Evolutionary conservation across 495 filamentous ascomycete species (phyloP), one percentile per base, ranked within the genome.

Genomic region (Coniosporium apollinis): DNA sequence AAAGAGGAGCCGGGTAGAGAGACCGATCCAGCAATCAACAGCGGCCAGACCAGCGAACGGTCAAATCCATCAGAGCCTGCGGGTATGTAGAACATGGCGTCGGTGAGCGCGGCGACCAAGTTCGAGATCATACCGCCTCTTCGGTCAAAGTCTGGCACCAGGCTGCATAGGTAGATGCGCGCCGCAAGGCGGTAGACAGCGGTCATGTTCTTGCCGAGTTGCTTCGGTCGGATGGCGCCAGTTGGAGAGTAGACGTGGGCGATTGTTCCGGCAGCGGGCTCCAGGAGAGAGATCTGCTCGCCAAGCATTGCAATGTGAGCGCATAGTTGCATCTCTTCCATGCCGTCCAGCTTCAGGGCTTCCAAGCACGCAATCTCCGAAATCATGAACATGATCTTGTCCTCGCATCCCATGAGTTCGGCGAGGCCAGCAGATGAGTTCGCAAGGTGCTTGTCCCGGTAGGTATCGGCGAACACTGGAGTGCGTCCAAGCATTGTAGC

Each of bases 351-450:
- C 66, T 86, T 92, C 39, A 94, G 65, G 2, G 80, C 78, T 46
- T 97, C 89, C 24, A 97, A 66, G 58, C 89, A 97, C 16, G 87
- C 81, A 45, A 94, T 93, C 52, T 97, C 89, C 1, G 85, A 93
- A 49, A 97, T 93, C 41, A 96, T 67, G 52, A 93, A 97, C 89
- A 97, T 94, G 49, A 97, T 74, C 16, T 76, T 73, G 60, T 97
- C 89, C 38, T 97, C 89, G 56, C 89, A 97, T 37, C 89, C 89
- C 89, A 96, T 97, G 8, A 97, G 66, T 52, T 94, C 89, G 24
- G 75, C 73, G 15, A 97, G 64, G 3, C 89, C 89, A 14, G 77
- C 72, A 22, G 76, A 70, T 8, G 71, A 65, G 1, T 68, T 60
- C 37, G 67, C 75, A 9, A 92, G 67, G 50, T 93, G 81, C 64